A percentile compares a stretch with the other conserved stretches of the same genome.
phyloP scores from a whole-genome alignment of 495 filamentous ascomycete species.

The Aspergillus baeticus region DNA sequence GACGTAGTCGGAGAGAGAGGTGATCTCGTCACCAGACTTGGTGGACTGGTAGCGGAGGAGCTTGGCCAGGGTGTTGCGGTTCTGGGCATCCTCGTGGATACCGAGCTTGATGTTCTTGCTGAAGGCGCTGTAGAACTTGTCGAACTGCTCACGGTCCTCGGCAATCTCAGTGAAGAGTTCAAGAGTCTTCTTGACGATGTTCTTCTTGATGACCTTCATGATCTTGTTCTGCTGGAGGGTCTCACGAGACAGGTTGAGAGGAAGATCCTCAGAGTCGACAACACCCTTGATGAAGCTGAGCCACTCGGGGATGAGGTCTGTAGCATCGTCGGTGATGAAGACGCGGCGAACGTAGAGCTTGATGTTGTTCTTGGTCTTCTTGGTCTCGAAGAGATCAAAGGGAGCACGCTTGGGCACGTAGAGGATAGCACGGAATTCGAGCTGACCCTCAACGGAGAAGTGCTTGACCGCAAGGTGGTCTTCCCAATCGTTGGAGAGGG shows the following conservation, averaged over 20 bases:
- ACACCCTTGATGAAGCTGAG: slow-evolving; percentile 99
- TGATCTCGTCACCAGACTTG: slow-evolving; percentile 94
- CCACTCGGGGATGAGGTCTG: slow-evolving; percentile 99
- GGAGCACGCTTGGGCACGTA: slow-evolving; percentile 99
- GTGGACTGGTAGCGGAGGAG: slow-evolving; percentile 98
- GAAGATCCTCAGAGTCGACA: slow-evolving; percentile 98
- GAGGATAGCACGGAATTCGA: slow-evolving; percentile 99
- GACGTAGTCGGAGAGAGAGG: slow-evolving; percentile 93
- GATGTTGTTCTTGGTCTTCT: slow-evolving; percentile 99
- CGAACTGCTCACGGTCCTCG: slow-evolving; percentile 99
- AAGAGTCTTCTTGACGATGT: slow-evolving; percentile 99
- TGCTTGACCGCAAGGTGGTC: slow-evolving; percentile 99
- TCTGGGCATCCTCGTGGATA: slow-evolving; percentile 99
- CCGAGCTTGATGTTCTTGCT: slow-evolving; percentile 99
- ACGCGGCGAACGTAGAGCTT: slow-evolving; percentile 99
- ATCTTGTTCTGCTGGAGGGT: slow-evolving; percentile 99
- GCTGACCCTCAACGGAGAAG: slow-evolving; percentile 99
- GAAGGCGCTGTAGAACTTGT: slow-evolving; percentile 99
- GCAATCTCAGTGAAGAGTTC: slow-evolving; percentile 98
- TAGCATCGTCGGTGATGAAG: slow-evolving; percentile 99
- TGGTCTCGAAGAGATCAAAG: slow-evolving; percentile 99
- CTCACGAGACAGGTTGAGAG: slow-evolving; percentile 98
- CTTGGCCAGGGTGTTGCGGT: slow-evolving; percentile 91
- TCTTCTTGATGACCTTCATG: slow-evolving; percentile 99
- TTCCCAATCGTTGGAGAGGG: slow-evolving; percentile 98